Evolutionary conservation across 768 basidiomycete species (phyloP), one percentile per base, ranked within the genome.

Genomic region (button mushroom (Agaricus bisporus)): DNA sequence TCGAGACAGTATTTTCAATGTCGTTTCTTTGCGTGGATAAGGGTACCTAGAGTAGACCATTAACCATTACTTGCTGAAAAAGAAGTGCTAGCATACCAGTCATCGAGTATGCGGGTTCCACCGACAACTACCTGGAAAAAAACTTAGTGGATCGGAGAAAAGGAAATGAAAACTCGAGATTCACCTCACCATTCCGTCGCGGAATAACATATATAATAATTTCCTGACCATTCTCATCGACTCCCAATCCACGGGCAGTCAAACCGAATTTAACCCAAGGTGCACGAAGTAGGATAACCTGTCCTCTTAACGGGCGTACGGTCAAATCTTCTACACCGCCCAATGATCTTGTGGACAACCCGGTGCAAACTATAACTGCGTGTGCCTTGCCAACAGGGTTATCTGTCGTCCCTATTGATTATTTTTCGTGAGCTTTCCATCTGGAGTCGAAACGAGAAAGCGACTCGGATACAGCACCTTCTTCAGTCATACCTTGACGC

Each of bases 231-330:
- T 68, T 63, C n/a, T 59, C 59, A 25, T 68, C 70, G 25, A 55
- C 48, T 18, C 28, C 22, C 8, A 15, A 39, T 4, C 50, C 49
- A 54, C 70, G 73, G 15, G 74, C 59, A 0, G 81, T 78, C 52
- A 73, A 67, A 6, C 83, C 83, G 60, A 75, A 79, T 25, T 80
- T 75, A 42, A 90, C 70, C 69, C 78, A 76, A 0, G 88, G 85
- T 2, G 88, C 87, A 41, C 79, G 67, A 18, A 94, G 73, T 14
- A 93, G 65, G 6, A 93, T 82, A 0, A 89, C 85, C 69, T 95
- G 94, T 6, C 93, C 93, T 41, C 91, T 76, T 57, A 92, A 78
- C 0, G 93, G 91, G 63, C 80, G 82, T 20, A 93, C 70, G 18
- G 70, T 71, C 55, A 75, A 74, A 65, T 97, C 94, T 62, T 92